Percentiles rank a stretch among this genome's conserved stretches.
Evolutionary conservation across 768 basidiomycete genomes (phyloP).

Genomic region (Kwoniella europaea): DNA sequence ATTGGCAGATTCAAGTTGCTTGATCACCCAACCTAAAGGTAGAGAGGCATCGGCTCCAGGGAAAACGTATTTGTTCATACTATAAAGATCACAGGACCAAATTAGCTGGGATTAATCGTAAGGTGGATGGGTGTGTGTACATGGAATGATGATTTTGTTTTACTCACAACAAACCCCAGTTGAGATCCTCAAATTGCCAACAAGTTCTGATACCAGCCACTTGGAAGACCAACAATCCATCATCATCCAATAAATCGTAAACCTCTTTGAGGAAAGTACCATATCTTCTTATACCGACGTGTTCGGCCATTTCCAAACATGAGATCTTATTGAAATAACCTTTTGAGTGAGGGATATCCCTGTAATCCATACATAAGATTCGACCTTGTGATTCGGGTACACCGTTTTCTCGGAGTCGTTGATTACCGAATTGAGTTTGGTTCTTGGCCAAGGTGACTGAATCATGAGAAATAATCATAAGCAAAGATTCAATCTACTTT

Average conservation of each 20-base stretch:
- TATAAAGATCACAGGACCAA: conserved; percentile 12
- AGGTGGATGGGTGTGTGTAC: neutral
- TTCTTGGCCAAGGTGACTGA: conserved; percentile 83
- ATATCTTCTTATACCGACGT: conserved; percentile 95
- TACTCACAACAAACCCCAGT: conserved; percentile 68
- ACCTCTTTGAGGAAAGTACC: conserved; percentile 85
- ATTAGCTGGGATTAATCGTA: too few species aligned
- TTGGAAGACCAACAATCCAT: conserved; percentile 92
- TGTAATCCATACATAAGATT: conserved; percentile 90
- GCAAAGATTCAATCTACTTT: too few species aligned
- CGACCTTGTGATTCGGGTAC: conserved; percentile 75
- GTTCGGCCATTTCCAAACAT: conserved; percentile 98
- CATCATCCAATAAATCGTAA: conserved; percentile 89
- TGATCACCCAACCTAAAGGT: conserved; percentile 92
- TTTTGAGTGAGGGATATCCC: conserved; percentile 76
- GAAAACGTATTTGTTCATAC: conserved; percentile 77
- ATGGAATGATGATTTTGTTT: neutral
- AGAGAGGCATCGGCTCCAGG: conserved; percentile 97
- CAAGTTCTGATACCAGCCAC: conserved; percentile 92
- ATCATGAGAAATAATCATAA: too few species aligned
- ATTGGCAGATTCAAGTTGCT: conserved; percentile 75
- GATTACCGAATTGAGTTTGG: conserved; percentile 89
- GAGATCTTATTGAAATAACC: conserved; percentile 92
- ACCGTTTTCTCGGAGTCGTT: conserved; percentile 81
- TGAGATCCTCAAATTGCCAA: conserved; percentile 99